Evolutionary conservation across 179 eudicot species (phyloP).

Genomic region (Silene noctiflora): DNA sequence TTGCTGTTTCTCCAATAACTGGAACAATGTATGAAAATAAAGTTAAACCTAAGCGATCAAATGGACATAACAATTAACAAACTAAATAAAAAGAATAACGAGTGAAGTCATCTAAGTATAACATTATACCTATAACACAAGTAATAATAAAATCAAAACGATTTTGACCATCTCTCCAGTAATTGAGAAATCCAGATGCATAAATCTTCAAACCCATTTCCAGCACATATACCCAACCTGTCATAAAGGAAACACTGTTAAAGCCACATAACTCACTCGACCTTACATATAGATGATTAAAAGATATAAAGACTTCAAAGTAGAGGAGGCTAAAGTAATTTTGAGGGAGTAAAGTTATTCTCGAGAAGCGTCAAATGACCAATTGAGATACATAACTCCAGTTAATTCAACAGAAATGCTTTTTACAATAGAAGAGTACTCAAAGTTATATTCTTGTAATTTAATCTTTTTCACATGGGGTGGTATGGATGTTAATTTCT

Average conservation of each 20-base stretch:
- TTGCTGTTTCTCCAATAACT: constrained; percentile 92
- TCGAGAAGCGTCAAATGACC: not conserved
- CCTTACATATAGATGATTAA: not conserved
- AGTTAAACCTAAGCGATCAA: constrained; percentile 7
- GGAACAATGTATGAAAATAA: constrained; percentile 37
- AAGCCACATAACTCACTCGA: not conserved
- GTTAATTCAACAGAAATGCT: not conserved
- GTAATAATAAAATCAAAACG: constrained; percentile 92
- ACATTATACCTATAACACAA: constrained; percentile 70
- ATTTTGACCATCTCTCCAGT: constrained; percentile 96
- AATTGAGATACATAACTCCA: not conserved
- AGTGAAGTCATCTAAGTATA: not conserved
- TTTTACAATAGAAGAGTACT: not conserved
- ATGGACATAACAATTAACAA: not conserved
- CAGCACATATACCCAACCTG: constrained; percentile 93
- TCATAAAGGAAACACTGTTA: constrained; percentile 14
- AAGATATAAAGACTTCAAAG: not conserved
- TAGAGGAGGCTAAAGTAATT: not conserved
- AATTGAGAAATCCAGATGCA: constrained; percentile 76
- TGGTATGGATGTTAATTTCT: constrained; percentile 1
- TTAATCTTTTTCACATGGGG: not conserved
- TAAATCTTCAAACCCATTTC: constrained; percentile 87
- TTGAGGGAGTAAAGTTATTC: not conserved
- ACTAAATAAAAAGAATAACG: constrained; percentile 11
- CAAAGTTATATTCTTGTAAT: not conserved